Evolutionary conservation across 75 land plant genomes (phyloP).

Genomic region (Pseudotsuga menziesii): DNA sequence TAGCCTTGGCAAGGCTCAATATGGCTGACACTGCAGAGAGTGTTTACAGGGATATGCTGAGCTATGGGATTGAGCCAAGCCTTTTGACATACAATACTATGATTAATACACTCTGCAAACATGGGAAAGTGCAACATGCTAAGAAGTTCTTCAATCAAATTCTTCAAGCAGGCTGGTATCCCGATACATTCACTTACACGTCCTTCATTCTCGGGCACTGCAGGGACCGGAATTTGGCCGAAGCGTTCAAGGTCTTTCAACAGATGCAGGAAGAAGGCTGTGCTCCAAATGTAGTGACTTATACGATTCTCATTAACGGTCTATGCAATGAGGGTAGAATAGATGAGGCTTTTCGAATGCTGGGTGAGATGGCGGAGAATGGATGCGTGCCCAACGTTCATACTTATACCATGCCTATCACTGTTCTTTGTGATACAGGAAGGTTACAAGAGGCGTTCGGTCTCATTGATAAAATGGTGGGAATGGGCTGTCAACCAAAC

Average conservation of each 20-base stretch:
- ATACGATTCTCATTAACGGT: constrained; percentile 50
- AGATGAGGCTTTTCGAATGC: constrained; percentile 38
- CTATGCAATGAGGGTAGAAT: constrained; percentile 33
- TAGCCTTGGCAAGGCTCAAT: constrained; percentile 18
- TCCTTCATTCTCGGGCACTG: constrained; percentile 49
- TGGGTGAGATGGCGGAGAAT: constrained; percentile 31
- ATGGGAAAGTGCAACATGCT: constrained; percentile 38
- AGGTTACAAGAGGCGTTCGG: constrained; percentile 29
- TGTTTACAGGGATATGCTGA: constrained; percentile 24
- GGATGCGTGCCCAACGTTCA: constrained; percentile 34
- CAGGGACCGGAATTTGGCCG: constrained; percentile 25
- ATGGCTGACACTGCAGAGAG: constrained; percentile 27
- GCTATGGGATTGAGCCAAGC: constrained; percentile 21
- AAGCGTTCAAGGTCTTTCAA: constrained; percentile 33
- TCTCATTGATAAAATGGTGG: constrained; percentile 35
- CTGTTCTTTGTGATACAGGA: constrained; percentile 31
- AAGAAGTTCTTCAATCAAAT: constrained; percentile 25
- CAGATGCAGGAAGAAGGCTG: constrained; percentile 43
- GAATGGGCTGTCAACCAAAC: constrained; percentile 50
- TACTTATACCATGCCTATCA: constrained; percentile 43
- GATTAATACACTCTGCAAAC: constrained; percentile 39
- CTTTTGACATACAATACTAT: constrained; percentile 42
- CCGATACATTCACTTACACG: constrained; percentile 38
- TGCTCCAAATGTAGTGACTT: constrained; percentile 42
- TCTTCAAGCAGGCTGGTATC: constrained; percentile 17